These are phyloP conservation scores for Trichophyton equinum DNA, from an alignment of 2,329 filamentous ascomycete genomes.

Conservation along the genomic window DNA sequence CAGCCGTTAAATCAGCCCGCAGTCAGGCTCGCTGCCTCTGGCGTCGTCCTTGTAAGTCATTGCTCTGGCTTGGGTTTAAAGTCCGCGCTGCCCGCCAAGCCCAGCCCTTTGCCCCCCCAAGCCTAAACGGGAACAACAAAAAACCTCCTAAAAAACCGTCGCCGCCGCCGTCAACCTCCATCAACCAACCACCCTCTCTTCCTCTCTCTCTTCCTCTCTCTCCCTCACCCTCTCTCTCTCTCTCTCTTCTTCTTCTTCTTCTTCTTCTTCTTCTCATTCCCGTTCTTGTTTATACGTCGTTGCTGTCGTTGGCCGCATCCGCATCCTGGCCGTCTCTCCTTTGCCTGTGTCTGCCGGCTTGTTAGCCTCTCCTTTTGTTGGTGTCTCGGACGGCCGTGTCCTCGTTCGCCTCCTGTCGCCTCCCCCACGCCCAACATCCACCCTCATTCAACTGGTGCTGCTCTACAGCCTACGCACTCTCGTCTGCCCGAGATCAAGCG, in stretches of 20 bases:
- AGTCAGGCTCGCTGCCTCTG: not conserved
- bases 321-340: not conserved
- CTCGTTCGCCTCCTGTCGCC: constrained; percentile 1
- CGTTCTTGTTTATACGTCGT: not conserved
- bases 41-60: not conserved
- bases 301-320: not conserved
- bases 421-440: not conserved
- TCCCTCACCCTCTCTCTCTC: not conserved
- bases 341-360: not conserved
- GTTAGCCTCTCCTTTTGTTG: constrained; percentile 8
- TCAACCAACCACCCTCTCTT: not conserved
- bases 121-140: not conserved
- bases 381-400: not conserved
- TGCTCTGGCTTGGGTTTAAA: no score
- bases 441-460: not conserved
- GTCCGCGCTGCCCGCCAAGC: not conserved
- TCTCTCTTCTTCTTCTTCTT: not conserved
- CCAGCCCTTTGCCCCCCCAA: not conserved
- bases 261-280: not conserved
- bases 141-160: not conserved
- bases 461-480: not conserved
- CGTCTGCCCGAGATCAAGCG: not conserved
- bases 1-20: no score
- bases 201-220: not conserved
- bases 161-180: not conserved